These are phyloP conservation scores for Talaromyces marneffei DNA, from an alignment of 2,329 filamentous ascomycete genomes.

Conservation along the genomic window DNA sequence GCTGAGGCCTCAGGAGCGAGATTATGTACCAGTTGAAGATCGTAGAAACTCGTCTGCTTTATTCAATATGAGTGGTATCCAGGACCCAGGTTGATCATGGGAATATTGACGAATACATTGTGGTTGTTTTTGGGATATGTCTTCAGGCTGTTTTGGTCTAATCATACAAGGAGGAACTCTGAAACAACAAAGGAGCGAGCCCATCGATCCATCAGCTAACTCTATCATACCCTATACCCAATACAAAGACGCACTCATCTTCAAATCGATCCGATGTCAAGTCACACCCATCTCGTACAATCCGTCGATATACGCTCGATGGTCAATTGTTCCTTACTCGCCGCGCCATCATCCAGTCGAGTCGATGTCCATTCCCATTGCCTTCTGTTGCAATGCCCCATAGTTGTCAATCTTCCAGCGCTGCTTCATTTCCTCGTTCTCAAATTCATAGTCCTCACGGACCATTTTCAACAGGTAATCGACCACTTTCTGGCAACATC, in stretches of 20 bases:
- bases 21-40: too few species aligned
- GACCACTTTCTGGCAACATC: constrained; percentile 24
- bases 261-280: background rate
- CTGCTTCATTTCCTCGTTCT: constrained; percentile 10
- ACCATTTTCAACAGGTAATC: constrained; percentile 26
- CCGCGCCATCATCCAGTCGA: background rate
- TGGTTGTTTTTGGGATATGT: too few species aligned
- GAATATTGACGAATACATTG: background rate
- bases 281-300: background rate
- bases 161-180: background rate
- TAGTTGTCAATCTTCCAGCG: constrained; percentile 3
- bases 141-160: too few species aligned
- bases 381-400: background rate
- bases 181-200: background rate
- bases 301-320: background rate
- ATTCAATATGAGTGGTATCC: too few species aligned
- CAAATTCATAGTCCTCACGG: constrained; percentile 22
- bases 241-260: background rate
- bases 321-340: background rate
- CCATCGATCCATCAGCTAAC: background rate
- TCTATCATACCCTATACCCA: background rate
- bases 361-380: background rate
- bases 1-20: too few species aligned
- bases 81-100: background rate
- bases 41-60: too few species aligned